Evolutionary conservation across 1,284 basidiomycete species (phyloP), one percentile per base, ranked within the genome.

Genomic region (Pseudozyma flocculosa): DNA sequence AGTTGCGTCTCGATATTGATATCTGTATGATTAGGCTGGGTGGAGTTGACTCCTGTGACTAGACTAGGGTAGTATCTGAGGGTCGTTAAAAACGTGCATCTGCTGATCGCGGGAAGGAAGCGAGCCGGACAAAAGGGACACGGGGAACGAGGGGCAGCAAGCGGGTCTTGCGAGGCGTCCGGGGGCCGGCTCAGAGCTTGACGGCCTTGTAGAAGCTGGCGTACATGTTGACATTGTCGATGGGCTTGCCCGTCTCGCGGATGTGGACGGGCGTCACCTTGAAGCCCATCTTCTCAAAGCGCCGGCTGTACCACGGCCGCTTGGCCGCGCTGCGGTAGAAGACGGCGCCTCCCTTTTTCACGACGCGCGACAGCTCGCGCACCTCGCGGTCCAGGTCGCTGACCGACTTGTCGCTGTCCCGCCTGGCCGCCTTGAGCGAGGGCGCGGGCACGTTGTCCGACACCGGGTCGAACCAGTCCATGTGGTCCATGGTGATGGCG

Each of bases 401-500:
- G 71, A 82, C 60, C 63, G 75, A 50, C 48, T 72, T 54, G 45
- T 80, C 80, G 22, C 78, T 58, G 30, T 79, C 78, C 64, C 80
- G 79, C 50, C 68, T 75, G 15, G 78, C 77, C 46, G 54, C 47
- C 51, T 70, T 68, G 36, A 76, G 45, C 18, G 63, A 66, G 4
- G 80, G 79, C n/a, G 82, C 75, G 0, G 81, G 80, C 8, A 70
- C 75, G 1, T 62, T 56, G 1, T 79, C 74, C 4, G 84, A 82
- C 19, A 84, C 84, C 2, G 84, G 84, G 29, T 83, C 78, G 75
- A 88, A 88, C 87, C 82, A 88, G 70, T 88, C 88, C 61, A 88
- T 82, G 55, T 87, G 86, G 77, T 90, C 89, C 89, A 91, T 90
- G 48, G 88, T 82, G 51, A 90, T 83, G 22, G 75, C 75, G 4